A percentile compares a stretch with the other conserved stretches of the same genome.
phyloP scores from a whole-genome alignment of 179 eudicot species.

The Spinacia oleracea region DNA sequence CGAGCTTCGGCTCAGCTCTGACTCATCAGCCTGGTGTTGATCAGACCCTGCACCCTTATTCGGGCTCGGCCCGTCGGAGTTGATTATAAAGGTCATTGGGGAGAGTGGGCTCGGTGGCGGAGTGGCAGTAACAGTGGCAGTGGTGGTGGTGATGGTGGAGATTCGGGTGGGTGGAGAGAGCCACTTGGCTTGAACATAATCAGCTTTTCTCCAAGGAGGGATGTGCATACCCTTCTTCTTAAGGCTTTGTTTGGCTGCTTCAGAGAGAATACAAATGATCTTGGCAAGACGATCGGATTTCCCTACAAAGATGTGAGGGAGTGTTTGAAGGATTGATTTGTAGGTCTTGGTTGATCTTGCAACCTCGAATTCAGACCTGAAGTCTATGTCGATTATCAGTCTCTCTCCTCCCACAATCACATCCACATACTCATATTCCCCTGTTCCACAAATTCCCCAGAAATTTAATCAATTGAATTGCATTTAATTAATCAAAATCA shows the following conservation, averaged over 20 bases:
- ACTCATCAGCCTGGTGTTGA: conserved; percentile 18
- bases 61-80: not conserved
- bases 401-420: conserved; percentile 51
- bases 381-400: conserved; percentile 63
- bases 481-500: not conserved
- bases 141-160: conserved; percentile 6
- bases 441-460: conserved; percentile 34
- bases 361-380: conserved; percentile 66
- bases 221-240: conserved; percentile 60
- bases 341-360: conserved; percentile 58
- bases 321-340: conserved; percentile 48
- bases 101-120: conserved; percentile 28
- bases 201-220: conserved; percentile 73
- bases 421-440: conserved; percentile 68
- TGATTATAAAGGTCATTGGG: not conserved
- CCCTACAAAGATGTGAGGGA: conserved; percentile 66
- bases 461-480: conserved; percentile 25
- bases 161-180: conserved; percentile 47
- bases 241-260: conserved; percentile 64
- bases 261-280: conserved; percentile 48
- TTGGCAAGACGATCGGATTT: conserved; percentile 56
- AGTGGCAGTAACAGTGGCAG: conserved; percentile 13
- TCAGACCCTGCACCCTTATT: not conserved
- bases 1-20: conserved; percentile 24
- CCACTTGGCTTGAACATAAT: conserved; percentile 69